phyloP scores from a whole-genome alignment of 179 eudicot species.

The Silene noctiflora region DNA sequence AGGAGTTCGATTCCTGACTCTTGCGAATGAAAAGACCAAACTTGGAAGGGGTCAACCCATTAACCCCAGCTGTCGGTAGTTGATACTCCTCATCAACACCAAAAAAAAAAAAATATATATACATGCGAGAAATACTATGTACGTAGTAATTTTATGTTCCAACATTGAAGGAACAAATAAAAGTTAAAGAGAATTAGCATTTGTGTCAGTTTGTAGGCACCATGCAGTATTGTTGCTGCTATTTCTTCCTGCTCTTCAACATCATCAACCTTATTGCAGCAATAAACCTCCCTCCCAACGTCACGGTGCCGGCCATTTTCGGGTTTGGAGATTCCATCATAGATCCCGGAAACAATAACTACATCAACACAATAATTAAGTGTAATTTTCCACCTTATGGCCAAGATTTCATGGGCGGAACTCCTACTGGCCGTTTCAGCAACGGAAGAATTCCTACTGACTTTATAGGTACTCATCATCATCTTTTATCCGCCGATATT shows the following conservation, averaged over 20 bases:
- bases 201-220: not conserved
- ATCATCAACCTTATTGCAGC: not conserved
- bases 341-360: conserved; percentile 55
- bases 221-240: conserved; percentile 18
- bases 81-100: too few species aligned
- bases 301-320: conserved; percentile 34
- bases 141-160: not conserved
- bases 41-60: too few species aligned
- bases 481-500: too few species aligned
- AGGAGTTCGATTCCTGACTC: too few species aligned
- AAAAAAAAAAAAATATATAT: too few species aligned
- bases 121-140: too few species aligned
- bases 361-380: conserved; percentile 24
- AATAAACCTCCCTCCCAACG: conserved; percentile 24
- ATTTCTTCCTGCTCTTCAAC: not conserved
- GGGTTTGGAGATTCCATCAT: conserved; percentile 55
- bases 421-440: conserved; percentile 50
- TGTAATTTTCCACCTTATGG: conserved; percentile 51
- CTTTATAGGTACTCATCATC: conserved; percentile 32
- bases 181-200: not conserved
- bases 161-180: not conserved
- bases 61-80: too few species aligned
- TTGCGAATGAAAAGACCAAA: too few species aligned
- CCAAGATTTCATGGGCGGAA: conserved; percentile 40
- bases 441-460: conserved; percentile 57